Evolutionary conservation across 2,329 filamentous ascomycete genomes (phyloP), one percentile per base, ranked within the genome.

Genomic region (Calonectria multiphialidica): DNA sequence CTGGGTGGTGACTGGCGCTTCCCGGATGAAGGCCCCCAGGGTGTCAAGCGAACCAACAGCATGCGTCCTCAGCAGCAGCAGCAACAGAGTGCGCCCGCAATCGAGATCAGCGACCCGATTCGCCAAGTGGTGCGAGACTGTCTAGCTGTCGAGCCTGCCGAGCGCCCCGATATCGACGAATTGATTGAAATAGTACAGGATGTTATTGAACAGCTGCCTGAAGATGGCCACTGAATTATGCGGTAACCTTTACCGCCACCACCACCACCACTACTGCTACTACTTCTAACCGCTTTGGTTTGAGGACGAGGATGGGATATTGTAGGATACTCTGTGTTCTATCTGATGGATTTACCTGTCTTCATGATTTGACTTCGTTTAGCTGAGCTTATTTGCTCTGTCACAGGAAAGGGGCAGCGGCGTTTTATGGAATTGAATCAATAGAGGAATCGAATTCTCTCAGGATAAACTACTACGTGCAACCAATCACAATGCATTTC

Each of bases 1-100:
- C 87, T 98, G 18, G 94, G 95, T 72, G 97, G 96, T 45, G 96
- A 98, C 84, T 99, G 97, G 96, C 90, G 95, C 64, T 99, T 98
- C 84, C 97, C 97, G 0, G 96, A 98, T 78, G 96, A 98, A 82
- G 92, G 93, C 0, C 90, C 90, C 5, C 88, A 88, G 50, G 90
- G 90, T 45, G 83, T 85, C 70, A 87, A 85, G 79, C 84, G 85
- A 66, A 86, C 86, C 72, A 87, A 85, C 72, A 84, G 78, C 74
- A 84, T 85, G 77, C 76, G 78, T 15, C 76, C 78, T 1, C 72
- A 75, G 70, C 82, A 77, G 77, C 81, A 78, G 76, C 81, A 74
- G 62, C 81, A 73, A 79, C 81, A 70, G 71, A 80, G 71, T 2
- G 80, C 76, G 6, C 77, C 81, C 9, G 78, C 83, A 6, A 85